Percentiles rank a stretch among this genome's conserved stretches.
phyloP scores from a whole-genome alignment of 2,329 filamentous ascomycete species.

The Plenodomus lindquistii region DNA sequence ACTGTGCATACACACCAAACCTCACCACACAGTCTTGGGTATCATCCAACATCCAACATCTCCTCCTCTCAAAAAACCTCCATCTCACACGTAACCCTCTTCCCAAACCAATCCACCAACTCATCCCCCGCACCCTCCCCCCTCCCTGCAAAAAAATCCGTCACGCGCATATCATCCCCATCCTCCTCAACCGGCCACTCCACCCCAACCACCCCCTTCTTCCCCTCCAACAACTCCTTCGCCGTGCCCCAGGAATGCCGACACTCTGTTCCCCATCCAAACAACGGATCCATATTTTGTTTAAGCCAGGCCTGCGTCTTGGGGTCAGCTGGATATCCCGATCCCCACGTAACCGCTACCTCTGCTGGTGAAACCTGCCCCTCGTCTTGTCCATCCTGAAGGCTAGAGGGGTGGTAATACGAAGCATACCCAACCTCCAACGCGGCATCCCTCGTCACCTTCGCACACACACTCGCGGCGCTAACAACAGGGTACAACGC shows the following conservation, averaged over 20 bases:
- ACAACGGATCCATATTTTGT: constrained; percentile 85
- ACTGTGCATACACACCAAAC: too few species aligned
- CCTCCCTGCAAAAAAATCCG: constrained; percentile 69
- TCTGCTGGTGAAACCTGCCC: too few species aligned
- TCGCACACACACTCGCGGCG: constrained; percentile 91
- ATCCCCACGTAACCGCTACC: constrained; percentile 70
- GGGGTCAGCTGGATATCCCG: constrained; percentile 88
- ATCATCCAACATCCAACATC: background rate
- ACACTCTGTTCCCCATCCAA: constrained; percentile 93
- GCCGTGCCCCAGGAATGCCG: constrained; percentile 95
- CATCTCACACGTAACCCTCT: constrained; percentile 68
- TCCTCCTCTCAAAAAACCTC: constrained; percentile 64
- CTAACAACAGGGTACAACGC: constrained; percentile 90
- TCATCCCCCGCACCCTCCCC: constrained; percentile 62
- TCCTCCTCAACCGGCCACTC: constrained; percentile 86
- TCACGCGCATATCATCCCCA: constrained; percentile 67
- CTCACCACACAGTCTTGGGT: background rate
- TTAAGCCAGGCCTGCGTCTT: constrained; percentile 81
- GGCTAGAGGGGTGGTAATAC: constrained; percentile 42
- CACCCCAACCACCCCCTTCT: constrained; percentile 68
- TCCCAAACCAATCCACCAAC: constrained; percentile 81
- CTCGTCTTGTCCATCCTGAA: constrained; percentile 37
- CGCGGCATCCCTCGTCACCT: constrained; percentile 90
- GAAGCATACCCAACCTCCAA: constrained; percentile 75
- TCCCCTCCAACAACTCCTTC: constrained; percentile 88